Base-by-base conservation (phyloP, 164 flowering plant genomes). In the Stephania yunnanensis region DNA sequence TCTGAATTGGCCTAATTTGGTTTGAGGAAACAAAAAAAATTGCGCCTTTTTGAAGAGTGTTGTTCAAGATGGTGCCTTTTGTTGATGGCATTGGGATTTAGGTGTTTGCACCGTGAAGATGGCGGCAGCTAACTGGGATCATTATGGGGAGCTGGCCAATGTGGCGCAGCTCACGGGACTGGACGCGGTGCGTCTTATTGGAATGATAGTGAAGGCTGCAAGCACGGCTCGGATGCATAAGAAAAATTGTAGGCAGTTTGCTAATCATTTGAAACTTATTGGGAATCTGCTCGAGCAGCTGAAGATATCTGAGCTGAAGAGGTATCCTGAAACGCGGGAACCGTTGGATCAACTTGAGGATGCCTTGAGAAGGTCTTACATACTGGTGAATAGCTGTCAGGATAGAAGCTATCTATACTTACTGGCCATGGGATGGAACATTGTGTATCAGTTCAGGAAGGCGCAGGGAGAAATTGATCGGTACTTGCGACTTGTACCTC, bases 401-500 rank as follows among this genome's bases (percentile, higher is more conserved):
- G 99, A 95, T 71, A 77, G 90, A 73, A 95, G 99, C 80, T 95
- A 89, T 77, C 88, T 95, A 5, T 93, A 93, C 79, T 78, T 95
- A 82, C 81, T 93, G 73, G 97, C 98, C 9, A 93, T 95, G 98
- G 98, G 98, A 9, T 93, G 98, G 98, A 92, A 92, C 77, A 89
- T 95, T 77, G 98, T 95, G 7, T 94, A 92, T 52, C 98, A 95
- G 81, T 93, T 95, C 79, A 82, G 98, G 78, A 90, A 81, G 82
- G 97, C 97, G 10, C 99, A 94, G 78, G 86, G 81, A 71, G 98
- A 95, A 85, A 93, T 95, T 52, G 98, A 95, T 73, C 90, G 89
- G 29, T 93, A 93, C 78, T 83, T 95, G 85, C 81, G 80, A 78
- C 85, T 95, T 48, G 89, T 93, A 5, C 98, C 99, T 15, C 90